Conservation (phyloP, 1,139 yeast genomes). For the Kodamaea ohmeri region DNA sequence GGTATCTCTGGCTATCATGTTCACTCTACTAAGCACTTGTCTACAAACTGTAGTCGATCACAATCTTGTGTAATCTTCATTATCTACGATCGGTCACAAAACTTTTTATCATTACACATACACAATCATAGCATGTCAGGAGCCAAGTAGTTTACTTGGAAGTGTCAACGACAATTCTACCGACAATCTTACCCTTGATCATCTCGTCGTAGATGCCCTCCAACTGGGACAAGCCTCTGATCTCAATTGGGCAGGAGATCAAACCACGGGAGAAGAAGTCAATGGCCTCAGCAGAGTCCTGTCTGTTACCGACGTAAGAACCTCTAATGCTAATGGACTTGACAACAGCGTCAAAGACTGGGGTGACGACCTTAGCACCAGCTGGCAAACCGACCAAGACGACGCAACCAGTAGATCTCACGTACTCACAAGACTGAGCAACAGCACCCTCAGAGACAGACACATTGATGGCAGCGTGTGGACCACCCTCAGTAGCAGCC, state of each 20-base stretch:
- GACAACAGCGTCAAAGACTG: conserved; percentile 64
- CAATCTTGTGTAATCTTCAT: neutral
- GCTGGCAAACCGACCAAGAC: conserved; percentile 83
- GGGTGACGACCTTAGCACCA: conserved; percentile 58
- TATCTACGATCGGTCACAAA: neutral
- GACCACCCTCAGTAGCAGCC: conserved; percentile 38
- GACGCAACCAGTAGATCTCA: conserved; percentile 72
- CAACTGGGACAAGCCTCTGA: conserved; percentile 63
- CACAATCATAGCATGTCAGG: neutral
- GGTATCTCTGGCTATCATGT: too few relatives aligned
- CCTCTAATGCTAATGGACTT: conserved; percentile 66
- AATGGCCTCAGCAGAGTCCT: conserved; percentile 74
- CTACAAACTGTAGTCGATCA: too few relatives aligned
- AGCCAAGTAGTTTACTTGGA: conserved; percentile 18
- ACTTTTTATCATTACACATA: neutral
- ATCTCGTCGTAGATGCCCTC: conserved; percentile 59
- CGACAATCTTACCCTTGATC: conserved; percentile 71
- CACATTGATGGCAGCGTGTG: conserved; percentile 78
- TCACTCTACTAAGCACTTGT: too few relatives aligned
- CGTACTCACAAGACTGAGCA: conserved; percentile 63
- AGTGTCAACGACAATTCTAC: conserved; percentile 68
- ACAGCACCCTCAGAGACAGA: conserved; percentile 77
- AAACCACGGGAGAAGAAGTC: conserved; percentile 70
- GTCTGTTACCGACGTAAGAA: conserved; percentile 79
- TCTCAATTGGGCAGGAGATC: conserved; percentile 63